Evolutionary conservation across 2,329 filamentous ascomycete genomes (phyloP), one percentile per base, ranked within the genome.

Genomic region (Nannizzia gypsea): DNA sequence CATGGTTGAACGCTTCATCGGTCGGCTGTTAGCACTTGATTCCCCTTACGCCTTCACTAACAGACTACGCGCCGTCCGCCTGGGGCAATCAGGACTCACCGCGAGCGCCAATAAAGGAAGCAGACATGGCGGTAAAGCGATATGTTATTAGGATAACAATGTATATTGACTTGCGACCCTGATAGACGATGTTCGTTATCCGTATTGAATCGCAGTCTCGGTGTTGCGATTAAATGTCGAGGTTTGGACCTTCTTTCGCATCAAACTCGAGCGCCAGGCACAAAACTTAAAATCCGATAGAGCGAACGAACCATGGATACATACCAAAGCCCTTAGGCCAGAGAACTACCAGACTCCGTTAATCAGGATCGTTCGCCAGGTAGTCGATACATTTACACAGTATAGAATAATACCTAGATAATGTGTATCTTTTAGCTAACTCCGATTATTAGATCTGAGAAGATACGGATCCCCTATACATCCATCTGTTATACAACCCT

Each of bases 1-100:
- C 80, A 72, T 90, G 86, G 74, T 86, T 89, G 78, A 92, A 89
- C 73, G 87, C 89, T 91, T 70, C 24, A 52, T n/a, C 5, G 24
- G 22, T 26, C 63, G 46, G 59, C 59, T 8, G 13, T 52, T 48
- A 20, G 24, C 6, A 28, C 5, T 4, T 48, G 42, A 15, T 11
- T 50, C 40, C 13, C 15, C n/a, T 9, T 11, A 20, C 46, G 60
- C 42, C 9, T 46, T n/a, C 44, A 11, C 26, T 9, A 8, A 26
- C 22, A 6, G 17, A 13, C n/a, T n/a, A n/a, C n/a, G n/a, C n/a
- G n/a, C n/a, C 48, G 1, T 50, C 17, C 11, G 2, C 24, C 20
- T 3, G 8, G 6, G 44, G n/a, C 8, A 40, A 48, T 22, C 34
- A 36, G 17, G 34, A 64, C 66, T 63, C 69, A 74, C 73, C 73